These are phyloP conservation scores for Phytopythium cucurbitacearum DNA, from an alignment of 352 stramenopile species.

Conservation along the genomic window DNA sequence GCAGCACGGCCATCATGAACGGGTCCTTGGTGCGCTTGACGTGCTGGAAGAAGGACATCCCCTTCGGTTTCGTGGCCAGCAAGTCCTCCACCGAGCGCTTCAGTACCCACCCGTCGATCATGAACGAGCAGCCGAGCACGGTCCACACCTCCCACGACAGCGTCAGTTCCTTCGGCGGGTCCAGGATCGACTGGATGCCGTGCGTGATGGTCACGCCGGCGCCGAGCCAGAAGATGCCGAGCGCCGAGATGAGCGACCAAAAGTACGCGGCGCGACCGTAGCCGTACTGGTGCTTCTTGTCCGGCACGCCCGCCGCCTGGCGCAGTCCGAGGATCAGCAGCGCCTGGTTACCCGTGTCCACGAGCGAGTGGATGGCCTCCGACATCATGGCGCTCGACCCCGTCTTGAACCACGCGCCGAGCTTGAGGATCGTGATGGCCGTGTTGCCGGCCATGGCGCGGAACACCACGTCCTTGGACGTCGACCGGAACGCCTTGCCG, in stretches of 20 bases:
- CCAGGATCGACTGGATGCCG: constrained; percentile 81
- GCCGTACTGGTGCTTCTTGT: constrained; percentile 96
- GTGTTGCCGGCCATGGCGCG: constrained; percentile 93
- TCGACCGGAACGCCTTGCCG: constrained; percentile 71
- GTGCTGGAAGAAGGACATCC: constrained; percentile 66
- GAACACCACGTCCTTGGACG: constrained; percentile 76
- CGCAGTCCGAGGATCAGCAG: constrained; percentile 86
- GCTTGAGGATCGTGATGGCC: constrained; percentile 89
- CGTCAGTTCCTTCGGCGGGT: constrained; percentile 53
- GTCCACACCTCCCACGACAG: constrained; percentile 92
- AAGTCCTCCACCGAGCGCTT: constrained; percentile 89
- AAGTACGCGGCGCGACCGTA: constrained; percentile 98
- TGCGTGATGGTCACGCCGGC: constrained; percentile 94
- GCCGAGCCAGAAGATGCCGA: constrained; percentile 98
- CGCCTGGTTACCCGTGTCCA: constrained; percentile 97
- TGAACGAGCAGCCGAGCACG: constrained; percentile 93
- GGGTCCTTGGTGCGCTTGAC: constrained; percentile 89
- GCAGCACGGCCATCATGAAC: constrained; percentile 95
- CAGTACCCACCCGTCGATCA: constrained; percentile 96
- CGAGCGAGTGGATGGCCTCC: constrained; percentile 96
- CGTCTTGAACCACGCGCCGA: constrained; percentile 77
- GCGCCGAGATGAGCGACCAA: constrained; percentile 96
- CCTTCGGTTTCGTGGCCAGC: constrained; percentile 59
- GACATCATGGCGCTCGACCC: constrained; percentile 96
- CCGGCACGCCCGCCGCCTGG: constrained; percentile 81